Evolutionary conservation across 2,329 filamentous ascomycete species (phyloP).

Genomic region (Talaromyces sp.): DNA sequence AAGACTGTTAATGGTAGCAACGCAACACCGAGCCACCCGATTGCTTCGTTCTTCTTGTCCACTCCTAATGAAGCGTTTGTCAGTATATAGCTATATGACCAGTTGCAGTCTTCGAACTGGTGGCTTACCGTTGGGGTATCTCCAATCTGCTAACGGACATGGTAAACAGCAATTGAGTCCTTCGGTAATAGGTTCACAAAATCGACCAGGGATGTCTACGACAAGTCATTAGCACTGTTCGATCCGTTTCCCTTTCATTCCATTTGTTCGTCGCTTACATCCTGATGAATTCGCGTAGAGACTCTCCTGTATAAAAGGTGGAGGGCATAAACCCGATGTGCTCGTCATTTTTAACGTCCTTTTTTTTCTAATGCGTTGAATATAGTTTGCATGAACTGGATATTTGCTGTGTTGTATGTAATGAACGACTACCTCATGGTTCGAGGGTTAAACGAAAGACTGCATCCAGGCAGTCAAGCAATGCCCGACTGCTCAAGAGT

Average conservation of each 20-base stretch:
- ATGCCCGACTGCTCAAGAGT: slow-evolving; percentile 4
- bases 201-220: slow-evolving; percentile 59
- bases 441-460: slow-evolving; percentile 11
- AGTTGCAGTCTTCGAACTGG: background rate
- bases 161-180: slow-evolving; percentile 76
- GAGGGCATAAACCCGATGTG: slow-evolving; percentile 54
- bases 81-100: slow-evolving; percentile 13
- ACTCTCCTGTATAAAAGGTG: slow-evolving; percentile 65
- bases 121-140: slow-evolving; percentile 56
- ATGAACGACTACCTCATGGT: slow-evolving; percentile 15
- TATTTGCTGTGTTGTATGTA: slow-evolving; percentile 4
- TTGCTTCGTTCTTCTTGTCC: slow-evolving; percentile 57
- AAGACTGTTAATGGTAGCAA: slow-evolving; percentile 70
- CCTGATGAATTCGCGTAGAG: slow-evolving; percentile 61
- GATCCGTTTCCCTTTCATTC: too few relatives aligned
- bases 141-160: slow-evolving; percentile 81
- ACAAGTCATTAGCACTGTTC: background rate
- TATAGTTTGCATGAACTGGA: background rate
- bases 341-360: slow-evolving; percentile 11
- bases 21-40: slow-evolving; percentile 80
- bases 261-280: slow-evolving; percentile 54
- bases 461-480: slow-evolving; percentile 17
- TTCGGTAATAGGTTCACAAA: slow-evolving; percentile 52
- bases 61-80: slow-evolving; percentile 43
- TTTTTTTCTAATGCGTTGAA: background rate